Evolutionary conservation across 306 rosid genomes (phyloP), one percentile per base, ranked within the genome.

Genomic region (Prunus mongolica): DNA sequence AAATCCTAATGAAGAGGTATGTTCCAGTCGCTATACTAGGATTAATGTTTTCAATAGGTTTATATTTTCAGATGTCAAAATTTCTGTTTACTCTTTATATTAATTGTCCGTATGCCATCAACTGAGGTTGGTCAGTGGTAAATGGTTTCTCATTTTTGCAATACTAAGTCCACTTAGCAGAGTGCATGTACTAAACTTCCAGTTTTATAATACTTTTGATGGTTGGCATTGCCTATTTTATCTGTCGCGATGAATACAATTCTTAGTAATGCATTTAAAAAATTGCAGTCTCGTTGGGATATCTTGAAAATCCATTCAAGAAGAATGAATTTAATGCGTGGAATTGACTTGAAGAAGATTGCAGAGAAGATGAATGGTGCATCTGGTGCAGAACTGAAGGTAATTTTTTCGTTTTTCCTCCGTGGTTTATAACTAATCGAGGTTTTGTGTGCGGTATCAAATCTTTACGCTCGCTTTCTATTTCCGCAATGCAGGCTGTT

Each of bases 351-450:
- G 91, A 93, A 96, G 87, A 96, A 96, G 88, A 96, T 96, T 72
- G 96, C 99, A 1, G 99, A 91, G 87, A 96, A 96, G 86, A 96
- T 96, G 99, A 86, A 88, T 65, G 99, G 99, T 13, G 98, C 99
- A 66, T 96, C 99, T 81, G 99, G 99, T 67, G 99, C 99, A 2
- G 99, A 96, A 84, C 93, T 96, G 54, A 96, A 96, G 98, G 99
- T 96, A 88, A 51, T 15, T 1, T 16, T 50, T 65, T 41, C 50
- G 4, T n/a, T 27, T 14, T n/a, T 60, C 20, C 67, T 22, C 38
- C 15, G 52, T 8, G 58, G 24, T 44, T 22, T 5, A 2, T 41
- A 10, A 22, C 10, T 2, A 8, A 32, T 41, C 0, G 6, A 7
- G 32, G 24, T 12, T 50, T 65, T 49, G n/a, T 49, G 16, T 65